A percentile compares a stretch with the other conserved stretches of the same genome.
phyloP scores from a whole-genome alignment of 345 rosid genomes.

The Limnanthes douglasii region DNA sequence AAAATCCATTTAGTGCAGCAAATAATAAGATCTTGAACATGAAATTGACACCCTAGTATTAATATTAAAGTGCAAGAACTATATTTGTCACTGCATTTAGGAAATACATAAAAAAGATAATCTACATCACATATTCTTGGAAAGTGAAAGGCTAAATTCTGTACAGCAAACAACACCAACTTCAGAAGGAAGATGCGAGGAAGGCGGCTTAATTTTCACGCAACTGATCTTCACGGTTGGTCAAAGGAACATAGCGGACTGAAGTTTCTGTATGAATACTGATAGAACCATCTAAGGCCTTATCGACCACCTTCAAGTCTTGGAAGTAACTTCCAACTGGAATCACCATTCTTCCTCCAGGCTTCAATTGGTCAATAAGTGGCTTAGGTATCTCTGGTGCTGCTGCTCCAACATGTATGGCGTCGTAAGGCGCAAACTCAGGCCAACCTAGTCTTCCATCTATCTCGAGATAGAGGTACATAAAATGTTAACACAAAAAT shows the following conservation, averaged over 20 bases:
- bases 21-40: too few species aligned
- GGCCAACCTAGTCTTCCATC: conserved; percentile 95
- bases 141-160: too few species aligned
- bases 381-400: conserved; percentile 75
- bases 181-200: too few species aligned
- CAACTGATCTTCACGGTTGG: conserved; percentile 72
- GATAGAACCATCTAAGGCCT: conserved; percentile 64
- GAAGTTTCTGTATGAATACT: conserved; percentile 44
- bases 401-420: conserved; percentile 96
- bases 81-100: too few species aligned
- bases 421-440: conserved; percentile 81
- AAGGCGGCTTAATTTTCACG: conserved; percentile 26
- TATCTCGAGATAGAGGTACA: conserved; percentile 13
- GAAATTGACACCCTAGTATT: too few species aligned
- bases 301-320: conserved; percentile 68
- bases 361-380: conserved; percentile 87
- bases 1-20: too few species aligned
- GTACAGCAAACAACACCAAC: too few species aligned
- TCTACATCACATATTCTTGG: too few species aligned
- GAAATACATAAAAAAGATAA: not conserved
- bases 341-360: conserved; percentile 96
- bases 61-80: too few species aligned
- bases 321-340: conserved; percentile 81
- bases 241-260: conserved; percentile 89
- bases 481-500: not conserved